Percentiles rank a stretch among this genome's conserved stretches.
Evolutionary conservation across 169 alveolate genomes (phyloP).

Genomic region (Miamiensis avidus): DNA sequence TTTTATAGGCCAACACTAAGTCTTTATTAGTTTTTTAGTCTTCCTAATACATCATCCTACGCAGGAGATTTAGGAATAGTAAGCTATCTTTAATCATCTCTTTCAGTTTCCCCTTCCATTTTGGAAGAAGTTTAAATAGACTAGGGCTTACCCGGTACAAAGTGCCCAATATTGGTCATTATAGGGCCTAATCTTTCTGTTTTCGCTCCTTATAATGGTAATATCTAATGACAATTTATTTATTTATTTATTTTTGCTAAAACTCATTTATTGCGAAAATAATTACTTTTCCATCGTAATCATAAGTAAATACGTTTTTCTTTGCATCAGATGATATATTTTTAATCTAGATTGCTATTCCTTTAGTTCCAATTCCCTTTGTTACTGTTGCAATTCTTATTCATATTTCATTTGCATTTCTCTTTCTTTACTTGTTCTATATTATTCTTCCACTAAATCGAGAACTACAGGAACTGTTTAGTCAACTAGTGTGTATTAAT

Average conservation of each 20-base stretch:
- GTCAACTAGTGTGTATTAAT: background rate
- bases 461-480: background rate
- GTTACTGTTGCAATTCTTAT: background rate
- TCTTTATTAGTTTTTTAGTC: too few species aligned
- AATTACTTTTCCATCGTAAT: background rate
- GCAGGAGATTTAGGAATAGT: too few species aligned
- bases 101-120: too few species aligned
- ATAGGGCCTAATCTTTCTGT: background rate
- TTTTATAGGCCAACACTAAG: too few species aligned
- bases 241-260: too few species aligned
- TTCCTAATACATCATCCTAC: too few species aligned
- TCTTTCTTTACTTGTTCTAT: background rate
- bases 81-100: too few species aligned
- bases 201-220: background rate
- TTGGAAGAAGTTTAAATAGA: too few species aligned
- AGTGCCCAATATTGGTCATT: background rate
- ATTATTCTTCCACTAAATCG: background rate
- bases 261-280: too few species aligned
- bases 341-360: background rate
- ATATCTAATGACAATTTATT: background rate
- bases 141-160: background rate
- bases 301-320: background rate
- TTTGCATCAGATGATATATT: background rate
- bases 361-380: background rate
- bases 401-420: background rate